Base-by-base conservation (phyloP, 805 yeast genomes). In the Phaffomyces opuntiae region DNA sequence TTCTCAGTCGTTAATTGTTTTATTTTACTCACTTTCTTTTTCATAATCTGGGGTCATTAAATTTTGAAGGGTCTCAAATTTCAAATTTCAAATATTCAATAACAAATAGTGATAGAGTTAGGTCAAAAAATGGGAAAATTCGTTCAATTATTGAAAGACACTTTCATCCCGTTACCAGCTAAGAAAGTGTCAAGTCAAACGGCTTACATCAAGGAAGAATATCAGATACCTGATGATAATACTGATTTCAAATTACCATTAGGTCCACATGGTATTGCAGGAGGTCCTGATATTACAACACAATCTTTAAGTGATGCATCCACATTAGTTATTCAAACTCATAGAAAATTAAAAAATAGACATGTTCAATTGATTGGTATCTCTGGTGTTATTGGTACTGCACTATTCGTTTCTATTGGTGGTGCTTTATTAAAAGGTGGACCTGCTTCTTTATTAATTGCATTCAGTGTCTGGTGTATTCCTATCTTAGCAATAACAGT, bases 341-440 rank as follows among this genome's bases (percentile, higher is more conserved):
- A 68, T 29, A 63, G 91, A 39, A 70, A 72, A 27, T 67, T 85
- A 45, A 66, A 72, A 49, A 78, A 80, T 44, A 69, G 95, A 48
- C 96, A 88, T 65, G 80, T 87, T 25, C 88, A 85, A 56, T 70
- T 87, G 44, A 80, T 87, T 49, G 84, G 87, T 12, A 81, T 87
- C 24, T 88, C 91, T 17, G 93, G 91, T 43, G 82, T 87, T 36
- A 83, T 86, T 52, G 95, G 95, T 36, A 82, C 91, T 2, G 91
- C 86, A 9, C 66, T 86, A 7, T 86, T 86, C 53, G 88, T 84
- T 6, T 75, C 87, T 25, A 81, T 83, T 46, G 89, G 89, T 13
- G 64, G 70, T 40, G 84, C 80, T 1, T 64, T 87, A 29, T 68
- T 73, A 29, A 69, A 73, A 38, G 89, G 85, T 42, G 95, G 95